Evolutionary conservation across 73 alveolate species (phyloP).

Genomic region (Paramecium tetraurelia): DNA sequence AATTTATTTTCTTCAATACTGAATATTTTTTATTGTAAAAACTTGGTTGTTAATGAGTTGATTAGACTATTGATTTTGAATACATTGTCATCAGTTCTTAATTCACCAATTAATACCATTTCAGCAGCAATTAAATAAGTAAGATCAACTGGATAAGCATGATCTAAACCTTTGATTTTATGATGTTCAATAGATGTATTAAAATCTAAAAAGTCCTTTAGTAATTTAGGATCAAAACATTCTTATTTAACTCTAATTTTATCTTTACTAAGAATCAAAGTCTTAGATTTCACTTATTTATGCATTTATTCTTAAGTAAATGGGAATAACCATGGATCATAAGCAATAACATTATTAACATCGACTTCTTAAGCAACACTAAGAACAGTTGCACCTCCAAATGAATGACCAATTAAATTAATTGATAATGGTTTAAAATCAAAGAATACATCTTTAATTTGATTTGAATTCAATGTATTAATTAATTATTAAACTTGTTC

Average conservation of each 20-base stretch:
- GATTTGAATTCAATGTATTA: background rate
- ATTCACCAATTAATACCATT: slow-evolving; percentile 9
- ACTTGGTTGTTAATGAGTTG: background rate
- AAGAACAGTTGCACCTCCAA: slow-evolving; percentile 40
- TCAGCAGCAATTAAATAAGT: slow-evolving; percentile 8
- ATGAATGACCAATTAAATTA: slow-evolving; percentile 38
- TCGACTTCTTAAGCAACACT: background rate
- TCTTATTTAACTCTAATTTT: background rate
- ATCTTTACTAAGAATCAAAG: background rate
- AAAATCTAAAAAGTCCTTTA: background rate
- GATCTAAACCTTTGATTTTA: slow-evolving; percentile 18
- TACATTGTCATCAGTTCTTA: background rate
- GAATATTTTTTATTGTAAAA: background rate
- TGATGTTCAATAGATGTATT: background rate
- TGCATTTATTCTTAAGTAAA: background rate
- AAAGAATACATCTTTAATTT: background rate
- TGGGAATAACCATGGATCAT: slow-evolving; percentile 43
- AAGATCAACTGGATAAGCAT: background rate
- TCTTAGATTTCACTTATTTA: background rate
- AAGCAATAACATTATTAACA: background rate
- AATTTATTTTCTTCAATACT: background rate
- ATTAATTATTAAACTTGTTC: background rate
- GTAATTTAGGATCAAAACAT: background rate
- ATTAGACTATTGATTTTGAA: background rate
- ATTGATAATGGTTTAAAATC: slow-evolving; percentile 8